Base-by-base conservation (phyloP, 169 alveolate genomes). In the Cryptosporidium andersoni region DNA sequence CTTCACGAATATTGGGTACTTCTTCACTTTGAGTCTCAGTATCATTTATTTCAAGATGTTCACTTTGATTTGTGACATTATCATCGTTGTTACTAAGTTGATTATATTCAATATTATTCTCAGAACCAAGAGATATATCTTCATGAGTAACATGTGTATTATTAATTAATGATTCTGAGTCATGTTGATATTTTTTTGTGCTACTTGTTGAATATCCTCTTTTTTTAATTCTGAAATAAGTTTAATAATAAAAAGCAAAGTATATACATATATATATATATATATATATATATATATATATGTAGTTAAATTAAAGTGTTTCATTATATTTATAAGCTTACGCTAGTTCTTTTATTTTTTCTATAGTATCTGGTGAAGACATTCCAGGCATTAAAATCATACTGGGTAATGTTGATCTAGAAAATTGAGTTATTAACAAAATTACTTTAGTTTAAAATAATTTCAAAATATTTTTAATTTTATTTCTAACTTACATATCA, bases 301-400 rank as follows among this genome's bases (percentile, higher is more conserved):
- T 34, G 51, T 0, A 25, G 25, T 0, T 25, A 25, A 25, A 25
- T 25, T 25, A 25, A 25, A n/a, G 56, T 51, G 56, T 0, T 25
- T 25, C 25, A 0, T 25, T 25, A 25, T 25, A 25, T 25, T 25
- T 25, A 8, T 2, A 34, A 14, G 60, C 85, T 74, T 74, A 74
- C 85, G 85, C 85, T 49, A 74, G 25, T 60, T 56, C 14, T 52
- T 74, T 74, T 12, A 74, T 74, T 3, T 39, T 74, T 5, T 36
- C 49, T 0, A 63, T 68, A 8, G 65, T 42, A 25, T 74, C 85
- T 56, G 56, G 85, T 48, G 85, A 56, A 48, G 62, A 56, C 85
- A 74, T 74, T 43, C 85, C 85, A 7, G 85, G 85, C 12, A 74
- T 74, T 74, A 40, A 47, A 9, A 74, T 60, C 74, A 62, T 42